A percentile compares a stretch with the other conserved stretches of the same genome.
These are phyloP conservation scores for Tetrahymena borealis DNA, from an alignment of 73 alveolate genomes.

Conservation along the genomic window DNA sequence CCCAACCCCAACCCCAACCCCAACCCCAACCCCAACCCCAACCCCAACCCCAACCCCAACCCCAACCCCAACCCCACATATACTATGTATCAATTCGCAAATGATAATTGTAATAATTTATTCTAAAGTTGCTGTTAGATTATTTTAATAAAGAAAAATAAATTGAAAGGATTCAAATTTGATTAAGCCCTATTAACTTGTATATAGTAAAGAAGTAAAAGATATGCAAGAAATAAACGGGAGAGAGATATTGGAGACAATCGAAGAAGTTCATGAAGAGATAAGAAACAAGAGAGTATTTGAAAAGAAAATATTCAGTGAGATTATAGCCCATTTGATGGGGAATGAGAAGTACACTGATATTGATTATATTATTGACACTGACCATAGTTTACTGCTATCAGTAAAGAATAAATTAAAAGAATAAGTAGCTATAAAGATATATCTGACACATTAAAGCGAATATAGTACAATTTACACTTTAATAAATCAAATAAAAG, in stretches of 20 bases:
- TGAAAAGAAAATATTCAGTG: not conserved
- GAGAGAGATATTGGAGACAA: not conserved
- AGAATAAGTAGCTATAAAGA: not conserved
- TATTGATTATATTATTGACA: not conserved
- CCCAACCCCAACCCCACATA: not conserved
- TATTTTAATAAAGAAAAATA: not conserved
- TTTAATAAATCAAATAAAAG: not conserved
- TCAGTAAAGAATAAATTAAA: not conserved
- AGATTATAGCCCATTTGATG: not conserved
- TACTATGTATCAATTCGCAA: not conserved
- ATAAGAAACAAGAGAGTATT: not conserved
- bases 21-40: not conserved
- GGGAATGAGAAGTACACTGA: not conserved
- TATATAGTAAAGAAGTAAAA: not conserved
- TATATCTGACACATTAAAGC: not conserved
- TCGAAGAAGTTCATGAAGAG: not conserved
- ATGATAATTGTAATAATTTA: not conserved
- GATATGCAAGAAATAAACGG: not conserved
- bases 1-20: not conserved
- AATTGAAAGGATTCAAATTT: not conserved
- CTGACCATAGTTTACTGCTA: not conserved
- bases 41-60: not conserved
- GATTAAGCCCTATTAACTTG: not conserved
- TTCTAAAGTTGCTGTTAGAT: not conserved
- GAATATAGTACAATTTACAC: not conserved